phyloP scores from a whole-genome alignment of 1,284 basidiomycete species.

The Pseudozyma pruni region DNA sequence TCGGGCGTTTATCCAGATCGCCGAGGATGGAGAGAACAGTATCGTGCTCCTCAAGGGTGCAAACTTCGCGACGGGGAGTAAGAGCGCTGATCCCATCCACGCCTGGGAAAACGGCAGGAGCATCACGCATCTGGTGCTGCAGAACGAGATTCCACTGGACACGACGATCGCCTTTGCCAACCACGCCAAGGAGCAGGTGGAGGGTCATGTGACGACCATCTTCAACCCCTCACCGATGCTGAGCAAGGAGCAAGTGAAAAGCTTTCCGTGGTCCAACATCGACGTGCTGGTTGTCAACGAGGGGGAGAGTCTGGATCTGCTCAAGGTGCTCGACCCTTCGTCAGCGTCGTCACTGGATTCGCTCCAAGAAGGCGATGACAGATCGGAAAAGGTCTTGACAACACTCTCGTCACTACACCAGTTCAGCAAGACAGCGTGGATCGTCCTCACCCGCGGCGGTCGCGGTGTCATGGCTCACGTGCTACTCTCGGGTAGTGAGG shows the following conservation, averaged over 20 bases:
- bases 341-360: constrained; percentile 10
- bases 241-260: constrained; percentile 65
- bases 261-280: constrained; percentile 70
- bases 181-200: constrained; percentile 15
- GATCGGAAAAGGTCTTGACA: constrained; percentile 28
- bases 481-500: constrained; percentile 7
- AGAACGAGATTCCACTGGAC: constrained; percentile 73
- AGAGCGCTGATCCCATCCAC: constrained; percentile 31
- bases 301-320: constrained; percentile 69
- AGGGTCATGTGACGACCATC: constrained; percentile 55
- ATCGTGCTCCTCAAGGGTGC: constrained; percentile 66
- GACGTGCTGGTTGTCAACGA: constrained; percentile 73
- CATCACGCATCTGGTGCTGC: constrained; percentile 71
- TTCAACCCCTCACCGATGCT: constrained; percentile 74
- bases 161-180: constrained; percentile 70
- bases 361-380: constrained; percentile 23
- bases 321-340: constrained; percentile 45
- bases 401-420: constrained; percentile 37
- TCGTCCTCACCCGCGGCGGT: constrained; percentile 62
- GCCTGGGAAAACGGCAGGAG: constrained; percentile 19
- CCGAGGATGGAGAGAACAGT: constrained; percentile 64
- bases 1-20: constrained; percentile 65
- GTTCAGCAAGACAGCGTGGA: constrained; percentile 46
- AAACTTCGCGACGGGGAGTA: constrained; percentile 49
- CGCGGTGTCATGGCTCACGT: constrained; percentile 58